Evolutionary conservation across 148 eudicot genomes (phyloP).

Genomic region (Chenopodium quinoa): DNA sequence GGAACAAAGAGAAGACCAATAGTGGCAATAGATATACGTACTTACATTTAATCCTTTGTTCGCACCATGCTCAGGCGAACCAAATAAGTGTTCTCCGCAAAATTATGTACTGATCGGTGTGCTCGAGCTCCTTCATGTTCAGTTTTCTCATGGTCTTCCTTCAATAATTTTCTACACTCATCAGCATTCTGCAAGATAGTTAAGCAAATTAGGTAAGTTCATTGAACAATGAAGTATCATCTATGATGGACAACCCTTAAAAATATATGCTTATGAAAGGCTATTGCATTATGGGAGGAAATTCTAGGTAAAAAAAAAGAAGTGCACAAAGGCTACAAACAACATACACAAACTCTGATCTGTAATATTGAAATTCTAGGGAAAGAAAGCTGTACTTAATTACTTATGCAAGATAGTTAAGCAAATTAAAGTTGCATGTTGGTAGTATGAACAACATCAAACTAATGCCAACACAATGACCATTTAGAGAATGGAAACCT

Average conservation of each 20-base stretch:
- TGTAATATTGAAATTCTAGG: too few species aligned
- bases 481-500: not conserved
- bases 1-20: not conserved
- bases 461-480: not conserved
- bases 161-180: conserved; percentile 59
- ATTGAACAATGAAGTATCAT: not conserved
- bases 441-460: not conserved
- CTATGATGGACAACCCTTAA: not conserved
- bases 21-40: conserved; percentile 1
- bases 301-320: not conserved
- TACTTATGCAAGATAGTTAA: too few species aligned
- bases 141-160: conserved; percentile 56
- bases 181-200: conserved; percentile 58
- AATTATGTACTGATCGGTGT: conserved; percentile 78
- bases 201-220: conserved; percentile 16
- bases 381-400: too few species aligned
- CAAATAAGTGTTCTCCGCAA: conserved; percentile 90
- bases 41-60: conserved; percentile 43
- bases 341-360: not conserved
- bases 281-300: not conserved
- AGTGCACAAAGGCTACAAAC: not conserved
- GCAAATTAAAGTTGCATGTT: not conserved
- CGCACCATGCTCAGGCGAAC: conserved; percentile 62
- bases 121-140: conserved; percentile 57
- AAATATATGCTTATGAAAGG: not conserved